Percentiles rank a stretch among this genome's conserved stretches.
These are phyloP conservation scores for Saturnispora saitoi DNA, from an alignment of 805 yeast genomes.

Conservation along the genomic window DNA sequence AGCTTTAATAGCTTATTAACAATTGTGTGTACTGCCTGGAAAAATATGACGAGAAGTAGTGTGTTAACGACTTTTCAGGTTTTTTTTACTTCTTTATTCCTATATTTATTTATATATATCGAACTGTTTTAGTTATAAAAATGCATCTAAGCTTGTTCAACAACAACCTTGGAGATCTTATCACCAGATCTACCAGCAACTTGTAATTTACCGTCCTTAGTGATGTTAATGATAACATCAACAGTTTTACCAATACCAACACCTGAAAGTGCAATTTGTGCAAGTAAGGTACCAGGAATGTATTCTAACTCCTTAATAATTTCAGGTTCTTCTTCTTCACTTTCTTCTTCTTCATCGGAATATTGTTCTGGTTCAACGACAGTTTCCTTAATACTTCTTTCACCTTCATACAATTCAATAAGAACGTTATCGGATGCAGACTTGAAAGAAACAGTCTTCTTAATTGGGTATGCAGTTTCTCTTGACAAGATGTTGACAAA, in stretches of 20 bases:
- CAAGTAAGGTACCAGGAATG: constrained; percentile 66
- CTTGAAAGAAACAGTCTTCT: constrained; percentile 59
- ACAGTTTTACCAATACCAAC: constrained; percentile 55
- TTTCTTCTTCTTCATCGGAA: constrained; percentile 42
- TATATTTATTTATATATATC: neutral
- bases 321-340: constrained; percentile 84
- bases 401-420: constrained; percentile 76
- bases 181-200: constrained; percentile 53
- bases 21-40: no score
- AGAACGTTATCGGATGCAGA: constrained; percentile 55
- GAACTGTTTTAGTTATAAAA: neutral
- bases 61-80: no score
- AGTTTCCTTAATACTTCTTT: constrained; percentile 74
- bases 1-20: no score
- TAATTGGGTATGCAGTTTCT: constrained; percentile 87
- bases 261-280: constrained; percentile 68
- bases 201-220: constrained; percentile 56
- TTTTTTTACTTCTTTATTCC: neutral
- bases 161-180: constrained; percentile 41
- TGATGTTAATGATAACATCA: constrained; percentile 60
- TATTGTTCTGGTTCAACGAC: constrained; percentile 59
- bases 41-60: no score
- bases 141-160: constrained; percentile 22
- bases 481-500: constrained; percentile 67
- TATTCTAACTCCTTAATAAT: constrained; percentile 65